Evolutionary conservation across 495 filamentous ascomycete species (phyloP), one percentile per base, ranked within the genome.

Genomic region (Penicillium canariense): DNA sequence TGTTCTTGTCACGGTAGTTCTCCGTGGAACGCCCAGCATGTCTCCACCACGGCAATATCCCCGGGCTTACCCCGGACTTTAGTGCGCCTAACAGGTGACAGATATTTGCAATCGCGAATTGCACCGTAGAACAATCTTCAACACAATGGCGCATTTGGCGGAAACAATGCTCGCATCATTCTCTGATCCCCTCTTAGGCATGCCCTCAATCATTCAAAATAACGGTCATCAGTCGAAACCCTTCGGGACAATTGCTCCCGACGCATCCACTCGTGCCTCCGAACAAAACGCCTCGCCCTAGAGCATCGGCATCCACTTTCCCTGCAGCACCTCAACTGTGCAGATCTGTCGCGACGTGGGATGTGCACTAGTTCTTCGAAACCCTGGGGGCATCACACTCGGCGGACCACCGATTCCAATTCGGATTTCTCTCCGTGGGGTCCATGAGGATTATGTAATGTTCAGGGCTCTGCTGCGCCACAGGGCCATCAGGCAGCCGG

Each of bases 31-130:
- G 26, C 12, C 20, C 18, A 15, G 27, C 2, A 11, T 22, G 38
- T 40, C 54, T 64, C 61, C 55, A 65, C 61, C 54, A 43, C 62
- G 65, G 62, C 28, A 44, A 60, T 54, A 52, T 58, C 54, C 34
- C 62, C 62, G 65, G 50, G 50, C 52, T 61, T 59, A 57, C 60
- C 60, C 60, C 62, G 40, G 61, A 58, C 35, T 48, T 43, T 42
- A 22, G 4, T 12, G 38, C 38, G 3, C 20, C 11, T 25, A 22
- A 22, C 22, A 42, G 25, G 7, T 42, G 10, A 9, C 38, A 42
- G 38, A 42, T 42, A 6, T 42, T 42, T n/a, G 38, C 38, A 3
- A 7, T 23, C 5, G 11, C n/a, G 38, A 38, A n/a, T n/a, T n/a
- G n/a, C n/a, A n/a, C n/a, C n/a, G n/a, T n/a, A n/a, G n/a, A n/a